These are phyloP conservation scores for Paecilomyces niveus DNA, from an alignment of 2,329 filamentous ascomycete genomes.

Conservation along the genomic window DNA sequence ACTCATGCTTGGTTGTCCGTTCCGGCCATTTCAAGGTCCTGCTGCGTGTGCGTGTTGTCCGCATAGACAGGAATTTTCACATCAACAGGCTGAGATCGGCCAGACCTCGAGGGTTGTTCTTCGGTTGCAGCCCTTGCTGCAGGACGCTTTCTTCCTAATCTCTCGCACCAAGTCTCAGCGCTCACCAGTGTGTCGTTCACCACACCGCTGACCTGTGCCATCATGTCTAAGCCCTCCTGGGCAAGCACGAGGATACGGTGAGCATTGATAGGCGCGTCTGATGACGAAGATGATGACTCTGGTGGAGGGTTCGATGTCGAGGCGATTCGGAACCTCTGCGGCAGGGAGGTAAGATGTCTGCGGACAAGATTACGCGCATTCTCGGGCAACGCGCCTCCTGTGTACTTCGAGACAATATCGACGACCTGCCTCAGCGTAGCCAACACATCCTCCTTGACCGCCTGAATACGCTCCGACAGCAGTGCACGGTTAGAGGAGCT, in stretches of 20 bases:
- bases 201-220: constrained; percentile 80
- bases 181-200: constrained; percentile 83
- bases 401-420: constrained; percentile 78
- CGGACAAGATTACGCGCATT: constrained; percentile 80
- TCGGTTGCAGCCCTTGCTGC: constrained; percentile 17
- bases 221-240: constrained; percentile 88
- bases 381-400: constrained; percentile 82
- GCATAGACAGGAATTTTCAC: not conserved
- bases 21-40: not conserved
- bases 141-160: constrained; percentile 52
- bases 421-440: constrained; percentile 75
- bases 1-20: not conserved
- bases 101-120: constrained; percentile 6
- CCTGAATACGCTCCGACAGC: constrained; percentile 57
- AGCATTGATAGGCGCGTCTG: constrained; percentile 51
- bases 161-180: constrained; percentile 85
- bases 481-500: constrained; percentile 40
- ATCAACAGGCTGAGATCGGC: not conserved
- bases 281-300: constrained; percentile 24
- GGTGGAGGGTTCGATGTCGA: constrained; percentile 42
- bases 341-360: constrained; percentile 74
- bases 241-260: constrained; percentile 78
- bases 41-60: not conserved
- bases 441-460: constrained; percentile 63
- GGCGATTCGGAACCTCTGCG: constrained; percentile 72